Evolutionary conservation across 768 basidiomycete genomes (phyloP).

Genomic region (Mycena capillaripes): DNA sequence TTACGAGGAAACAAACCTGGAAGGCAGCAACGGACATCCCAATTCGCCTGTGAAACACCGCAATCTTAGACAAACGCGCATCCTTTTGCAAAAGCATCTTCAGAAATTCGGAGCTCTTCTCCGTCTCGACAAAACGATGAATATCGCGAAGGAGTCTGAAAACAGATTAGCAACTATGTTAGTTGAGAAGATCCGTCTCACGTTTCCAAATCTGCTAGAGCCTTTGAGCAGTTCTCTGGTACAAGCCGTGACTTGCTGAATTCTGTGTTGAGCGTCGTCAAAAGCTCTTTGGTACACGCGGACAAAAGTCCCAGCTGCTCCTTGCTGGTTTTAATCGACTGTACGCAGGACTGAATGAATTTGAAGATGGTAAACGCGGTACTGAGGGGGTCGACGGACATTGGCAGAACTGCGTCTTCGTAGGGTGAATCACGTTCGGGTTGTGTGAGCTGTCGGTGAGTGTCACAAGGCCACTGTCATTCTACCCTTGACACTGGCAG

Average conservation of each 20-base stretch:
- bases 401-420: not conserved
- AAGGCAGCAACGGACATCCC: not conserved
- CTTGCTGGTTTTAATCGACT: not conserved
- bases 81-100: constrained; percentile 18
- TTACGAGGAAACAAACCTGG: constrained; percentile 3
- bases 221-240: not conserved
- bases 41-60: not conserved
- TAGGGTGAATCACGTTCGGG: no score
- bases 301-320: constrained; percentile 24
- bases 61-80: not conserved
- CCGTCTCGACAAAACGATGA: not conserved
- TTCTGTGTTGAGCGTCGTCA: constrained; percentile 27
- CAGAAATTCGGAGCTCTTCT: not conserved
- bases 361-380: constrained; percentile 1
- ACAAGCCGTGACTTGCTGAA: constrained; percentile 13
- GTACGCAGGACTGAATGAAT: constrained; percentile 6
- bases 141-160: constrained; percentile 10
- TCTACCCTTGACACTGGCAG: no score
- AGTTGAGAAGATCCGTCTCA: constrained; percentile 1
- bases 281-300: constrained; percentile 9
- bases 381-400: not conserved
- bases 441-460: no score
- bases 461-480: no score
- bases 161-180: not conserved
- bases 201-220: constrained; percentile 15